Conservation (phyloP, 2,329 filamentous ascomycete genomes). For the Ophiostoma tasmaniense region DNA sequence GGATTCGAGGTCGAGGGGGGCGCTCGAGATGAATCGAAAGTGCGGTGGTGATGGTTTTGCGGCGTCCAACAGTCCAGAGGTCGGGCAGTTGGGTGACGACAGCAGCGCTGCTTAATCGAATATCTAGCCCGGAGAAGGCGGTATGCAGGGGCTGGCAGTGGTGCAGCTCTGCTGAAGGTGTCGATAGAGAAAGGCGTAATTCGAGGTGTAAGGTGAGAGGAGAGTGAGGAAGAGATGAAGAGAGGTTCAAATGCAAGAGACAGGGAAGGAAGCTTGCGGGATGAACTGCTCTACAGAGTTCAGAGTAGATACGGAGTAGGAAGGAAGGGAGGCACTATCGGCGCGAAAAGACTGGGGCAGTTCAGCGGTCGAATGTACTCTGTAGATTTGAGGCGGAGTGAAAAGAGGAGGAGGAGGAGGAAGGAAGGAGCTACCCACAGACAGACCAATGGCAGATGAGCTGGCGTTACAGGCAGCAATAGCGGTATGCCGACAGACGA, state of each 20-base stretch:
- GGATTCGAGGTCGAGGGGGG: neutral
- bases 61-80: neutral
- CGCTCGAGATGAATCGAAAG: neutral
- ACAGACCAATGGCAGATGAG: neutral
- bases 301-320: neutral
- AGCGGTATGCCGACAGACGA: neutral
- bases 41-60: slow-evolving; percentile 2
- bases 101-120: neutral
- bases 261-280: neutral
- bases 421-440: neutral
- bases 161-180: neutral
- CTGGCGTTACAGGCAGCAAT: neutral
- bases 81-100: neutral
- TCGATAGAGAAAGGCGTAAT: neutral
- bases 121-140: neutral
- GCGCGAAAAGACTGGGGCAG: neutral
- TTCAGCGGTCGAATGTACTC: neutral
- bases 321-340: slow-evolving; percentile 2
- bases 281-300: no score
- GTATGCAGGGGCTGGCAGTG: neutral
- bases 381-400: neutral
- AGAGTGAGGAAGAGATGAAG: neutral
- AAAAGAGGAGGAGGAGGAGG: neutral
- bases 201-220: neutral
- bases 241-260: neutral